Percentiles rank a stretch among this genome's conserved stretches.
These are phyloP conservation scores for Aspergillus sclerotialis DNA, from an alignment of 2,329 filamentous ascomycete genomes.

Conservation along the genomic window DNA sequence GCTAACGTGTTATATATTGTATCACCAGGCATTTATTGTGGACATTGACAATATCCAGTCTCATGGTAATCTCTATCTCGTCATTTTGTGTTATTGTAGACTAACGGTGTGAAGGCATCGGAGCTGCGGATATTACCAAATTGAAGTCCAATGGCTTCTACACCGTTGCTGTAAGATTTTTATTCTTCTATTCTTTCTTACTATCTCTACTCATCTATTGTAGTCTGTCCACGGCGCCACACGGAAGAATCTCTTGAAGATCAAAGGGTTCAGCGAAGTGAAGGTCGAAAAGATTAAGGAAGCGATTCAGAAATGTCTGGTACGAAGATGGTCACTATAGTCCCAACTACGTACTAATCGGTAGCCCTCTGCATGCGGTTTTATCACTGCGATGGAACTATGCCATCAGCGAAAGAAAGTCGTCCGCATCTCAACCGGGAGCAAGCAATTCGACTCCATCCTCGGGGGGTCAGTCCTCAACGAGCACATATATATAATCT, in stretches of 20 bases:
- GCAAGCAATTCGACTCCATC: slow-evolving; percentile 59
- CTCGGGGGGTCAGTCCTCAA: slow-evolving; percentile 48
- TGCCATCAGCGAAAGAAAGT: slow-evolving; percentile 57
- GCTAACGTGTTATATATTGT: slow-evolving; percentile 1
- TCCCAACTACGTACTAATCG: background rate
- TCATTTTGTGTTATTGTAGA: background rate
- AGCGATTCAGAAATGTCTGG: slow-evolving; percentile 55
- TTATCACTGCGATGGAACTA: slow-evolving; percentile 61
- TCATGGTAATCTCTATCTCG: slow-evolving; percentile 42
- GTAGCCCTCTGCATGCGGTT: slow-evolving; percentile 50
- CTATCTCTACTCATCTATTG: background rate
- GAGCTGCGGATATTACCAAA: slow-evolving; percentile 59
- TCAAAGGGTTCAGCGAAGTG: slow-evolving; percentile 63
- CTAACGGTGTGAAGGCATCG: slow-evolving; percentile 43
- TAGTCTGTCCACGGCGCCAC: slow-evolving; percentile 56
- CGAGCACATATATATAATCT: background rate
- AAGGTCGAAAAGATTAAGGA: slow-evolving; percentile 68
- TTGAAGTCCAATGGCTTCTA: slow-evolving; percentile 57
- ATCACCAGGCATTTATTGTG: slow-evolving; percentile 50
- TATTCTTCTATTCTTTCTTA: background rate
- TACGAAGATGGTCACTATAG: slow-evolving; percentile 19
- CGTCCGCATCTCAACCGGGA: slow-evolving; percentile 61
- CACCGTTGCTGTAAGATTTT: slow-evolving; percentile 52
- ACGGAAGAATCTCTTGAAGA: slow-evolving; percentile 54
- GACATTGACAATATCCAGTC: slow-evolving; percentile 61